Conservation (phyloP, 2,329 filamentous ascomycete species). For the Gliomastix tumulicola region DNA sequence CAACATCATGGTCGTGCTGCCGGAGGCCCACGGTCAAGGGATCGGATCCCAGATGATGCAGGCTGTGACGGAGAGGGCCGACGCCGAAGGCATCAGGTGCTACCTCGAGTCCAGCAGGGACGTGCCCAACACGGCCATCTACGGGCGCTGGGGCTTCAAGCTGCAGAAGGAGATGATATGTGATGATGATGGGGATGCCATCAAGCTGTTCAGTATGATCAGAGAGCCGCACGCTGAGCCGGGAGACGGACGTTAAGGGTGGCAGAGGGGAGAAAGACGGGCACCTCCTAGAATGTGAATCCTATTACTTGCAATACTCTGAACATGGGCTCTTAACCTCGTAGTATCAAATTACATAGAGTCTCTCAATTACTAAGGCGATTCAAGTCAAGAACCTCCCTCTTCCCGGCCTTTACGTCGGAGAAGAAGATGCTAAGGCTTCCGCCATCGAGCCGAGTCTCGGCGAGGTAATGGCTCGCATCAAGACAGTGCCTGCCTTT, state of each 20-base stretch:
- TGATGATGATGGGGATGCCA: conserved; percentile 51
- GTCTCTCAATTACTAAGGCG: too few relatives aligned
- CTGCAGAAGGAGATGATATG: conserved; percentile 60
- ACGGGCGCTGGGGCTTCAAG: conserved; percentile 62
- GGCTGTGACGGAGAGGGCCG: conserved; percentile 54
- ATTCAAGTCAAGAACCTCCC: too few relatives aligned
- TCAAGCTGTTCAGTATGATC: conserved; percentile 43
- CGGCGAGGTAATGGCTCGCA: too few relatives aligned
- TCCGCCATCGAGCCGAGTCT: too few relatives aligned
- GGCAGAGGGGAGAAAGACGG: too few relatives aligned
- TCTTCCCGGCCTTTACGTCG: too few relatives aligned
- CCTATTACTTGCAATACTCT: too few relatives aligned
- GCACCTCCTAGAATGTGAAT: too few relatives aligned
- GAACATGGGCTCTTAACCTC: too few relatives aligned
- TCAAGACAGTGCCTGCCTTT: too few relatives aligned
- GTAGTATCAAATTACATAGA: too few relatives aligned
- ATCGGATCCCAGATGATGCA: conserved; percentile 60
- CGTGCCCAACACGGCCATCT: conserved; percentile 64
- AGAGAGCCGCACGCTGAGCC: conserved; percentile 23
- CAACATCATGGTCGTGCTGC: conserved; percentile 65
- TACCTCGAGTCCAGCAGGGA: conserved; percentile 66
- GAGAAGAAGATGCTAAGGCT: too few relatives aligned
- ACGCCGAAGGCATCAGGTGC: conserved; percentile 56
- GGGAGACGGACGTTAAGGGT: conserved; percentile 2
- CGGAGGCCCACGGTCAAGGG: conserved; percentile 58